phyloP scores from a whole-genome alignment of 108 stramenopile genomes.

The Nitzschia putrida region DNA sequence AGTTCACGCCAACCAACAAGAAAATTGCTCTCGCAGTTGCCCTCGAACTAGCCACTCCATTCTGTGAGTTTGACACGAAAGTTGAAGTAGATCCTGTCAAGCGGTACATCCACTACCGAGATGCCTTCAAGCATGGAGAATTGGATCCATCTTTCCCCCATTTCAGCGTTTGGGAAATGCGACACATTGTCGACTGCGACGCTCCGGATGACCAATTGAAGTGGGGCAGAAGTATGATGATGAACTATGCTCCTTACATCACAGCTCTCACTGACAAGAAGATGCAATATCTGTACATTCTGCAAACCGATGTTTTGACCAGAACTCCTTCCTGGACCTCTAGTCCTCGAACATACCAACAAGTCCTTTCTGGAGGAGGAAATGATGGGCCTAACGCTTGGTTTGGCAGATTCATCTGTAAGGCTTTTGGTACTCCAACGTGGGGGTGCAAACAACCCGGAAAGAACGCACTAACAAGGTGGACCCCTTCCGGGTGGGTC shows the following conservation, averaged over 20 bases:
- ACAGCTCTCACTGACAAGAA: constrained; percentile 21
- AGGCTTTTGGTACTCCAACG: constrained; percentile 56
- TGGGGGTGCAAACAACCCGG: constrained; percentile 47
- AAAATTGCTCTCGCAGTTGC: constrained; percentile 46
- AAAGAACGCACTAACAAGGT: constrained; percentile 33
- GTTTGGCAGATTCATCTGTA: constrained; percentile 47
- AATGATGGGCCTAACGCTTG: constrained; percentile 47
- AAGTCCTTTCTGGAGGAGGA: constrained; percentile 43
- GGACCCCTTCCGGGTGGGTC: constrained; percentile 48
- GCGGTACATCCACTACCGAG: constrained; percentile 51
- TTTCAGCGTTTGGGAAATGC: constrained; percentile 50
- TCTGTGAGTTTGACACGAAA: constrained; percentile 32
- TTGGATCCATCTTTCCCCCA: constrained; percentile 47
- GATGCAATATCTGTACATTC: constrained; percentile 41
- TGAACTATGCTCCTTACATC: constrained; percentile 53
- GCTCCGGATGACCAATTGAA: constrained; percentile 44
- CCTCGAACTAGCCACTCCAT: constrained; percentile 33
- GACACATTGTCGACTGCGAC: constrained; percentile 45
- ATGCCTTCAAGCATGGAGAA: constrained; percentile 49
- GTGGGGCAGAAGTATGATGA: constrained; percentile 52
- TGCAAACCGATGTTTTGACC: constrained; percentile 46
- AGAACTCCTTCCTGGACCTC: constrained; percentile 34
- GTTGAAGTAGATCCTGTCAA: constrained; percentile 51
- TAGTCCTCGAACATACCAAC: constrained; percentile 37
- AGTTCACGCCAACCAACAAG: constrained; percentile 14